These are phyloP conservation scores for Emericellopsis cladophorae DNA, from an alignment of 2,329 filamentous ascomycete genomes.

Conservation along the genomic window DNA sequence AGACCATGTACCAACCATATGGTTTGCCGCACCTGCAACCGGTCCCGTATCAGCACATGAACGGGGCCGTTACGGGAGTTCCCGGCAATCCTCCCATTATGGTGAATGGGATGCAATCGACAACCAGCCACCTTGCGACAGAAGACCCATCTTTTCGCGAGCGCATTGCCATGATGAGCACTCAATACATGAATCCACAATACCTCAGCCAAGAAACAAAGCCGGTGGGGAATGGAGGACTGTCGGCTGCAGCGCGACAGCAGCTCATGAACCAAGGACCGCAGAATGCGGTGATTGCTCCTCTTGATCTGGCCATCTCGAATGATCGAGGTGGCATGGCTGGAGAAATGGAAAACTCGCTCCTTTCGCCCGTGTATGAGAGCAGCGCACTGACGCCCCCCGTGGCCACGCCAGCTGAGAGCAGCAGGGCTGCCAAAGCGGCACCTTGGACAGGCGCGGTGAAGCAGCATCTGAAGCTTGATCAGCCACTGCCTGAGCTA, in stretches of 20 bases:
- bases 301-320: constrained; percentile 40
- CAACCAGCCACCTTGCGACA: constrained; percentile 6
- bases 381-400: constrained; percentile 55
- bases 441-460: background rate
- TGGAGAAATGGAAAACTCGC: constrained; percentile 26
- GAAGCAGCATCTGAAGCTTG: constrained; percentile 2
- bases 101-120: constrained; percentile 19
- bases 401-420: constrained; percentile 11
- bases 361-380: constrained; percentile 64
- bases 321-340: constrained; percentile 25
- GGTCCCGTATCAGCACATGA: too few relatives aligned
- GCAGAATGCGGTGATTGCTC: constrained; percentile 37
- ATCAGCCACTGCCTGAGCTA: constrained; percentile 2
- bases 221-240: constrained; percentile 12
- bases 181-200: constrained; percentile 14
- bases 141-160: constrained; percentile 29
- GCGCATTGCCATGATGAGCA: constrained; percentile 25
- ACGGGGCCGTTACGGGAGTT: constrained; percentile 1
- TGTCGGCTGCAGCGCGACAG: constrained; percentile 21
- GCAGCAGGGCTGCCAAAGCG: constrained; percentile 5
- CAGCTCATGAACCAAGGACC: constrained; percentile 25
- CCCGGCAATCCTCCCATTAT: constrained; percentile 17
- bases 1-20: constrained; percentile 3
- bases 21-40: too few relatives aligned
- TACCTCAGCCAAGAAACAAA: constrained; percentile 17